Percentiles rank a stretch among this genome's conserved stretches.
phyloP scores from a whole-genome alignment of 805 yeast genomes.

The Wickerhamiella domercqiae region DNA sequence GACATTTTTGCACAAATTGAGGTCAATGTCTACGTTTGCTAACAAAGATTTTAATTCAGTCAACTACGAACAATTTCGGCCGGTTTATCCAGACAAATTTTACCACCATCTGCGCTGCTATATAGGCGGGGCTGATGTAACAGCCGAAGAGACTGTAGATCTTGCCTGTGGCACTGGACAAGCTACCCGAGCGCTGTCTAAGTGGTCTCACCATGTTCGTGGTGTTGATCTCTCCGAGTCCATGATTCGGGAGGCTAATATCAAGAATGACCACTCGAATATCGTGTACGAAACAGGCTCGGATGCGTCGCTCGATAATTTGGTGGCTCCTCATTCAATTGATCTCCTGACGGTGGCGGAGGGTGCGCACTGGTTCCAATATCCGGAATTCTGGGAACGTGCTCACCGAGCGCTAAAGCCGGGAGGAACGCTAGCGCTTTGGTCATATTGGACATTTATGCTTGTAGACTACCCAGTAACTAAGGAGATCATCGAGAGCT shows the following conservation, averaged over 20 bases:
- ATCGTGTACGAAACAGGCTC: conserved; percentile 12
- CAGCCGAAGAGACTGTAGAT: conserved; percentile 38
- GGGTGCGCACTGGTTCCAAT: conserved; percentile 73
- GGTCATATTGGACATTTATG: conserved; percentile 68
- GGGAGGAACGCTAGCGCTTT: conserved; percentile 56
- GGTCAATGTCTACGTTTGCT: conserved; percentile 50
- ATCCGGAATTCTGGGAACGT: conserved; percentile 35
- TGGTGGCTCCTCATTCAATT: conserved; percentile 26
- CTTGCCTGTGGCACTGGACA: conserved; percentile 73
- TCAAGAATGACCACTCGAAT: conserved; percentile 2
- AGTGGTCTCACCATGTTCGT: conserved; percentile 31
- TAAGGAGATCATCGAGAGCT: conserved; percentile 36
- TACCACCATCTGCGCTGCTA: conserved; percentile 30
- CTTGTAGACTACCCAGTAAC: conserved; percentile 38
- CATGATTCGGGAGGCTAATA: conserved; percentile 39
- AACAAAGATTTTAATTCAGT: conserved; percentile 35
- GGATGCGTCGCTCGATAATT: conserved; percentile 16
- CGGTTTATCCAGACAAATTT: conserved; percentile 44
- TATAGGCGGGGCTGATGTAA: conserved; percentile 14
- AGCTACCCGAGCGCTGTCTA: conserved; percentile 40
- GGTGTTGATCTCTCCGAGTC: conserved; percentile 48
- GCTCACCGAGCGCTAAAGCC: conserved; percentile 36
- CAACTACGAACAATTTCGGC: conserved; percentile 44
- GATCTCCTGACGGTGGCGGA: conserved; percentile 68
- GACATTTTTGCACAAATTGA: no score